Evolutionary conservation across 176 grass and related monocot species (phyloP).

Genomic region (Bolboschoenus planiculmis): DNA sequence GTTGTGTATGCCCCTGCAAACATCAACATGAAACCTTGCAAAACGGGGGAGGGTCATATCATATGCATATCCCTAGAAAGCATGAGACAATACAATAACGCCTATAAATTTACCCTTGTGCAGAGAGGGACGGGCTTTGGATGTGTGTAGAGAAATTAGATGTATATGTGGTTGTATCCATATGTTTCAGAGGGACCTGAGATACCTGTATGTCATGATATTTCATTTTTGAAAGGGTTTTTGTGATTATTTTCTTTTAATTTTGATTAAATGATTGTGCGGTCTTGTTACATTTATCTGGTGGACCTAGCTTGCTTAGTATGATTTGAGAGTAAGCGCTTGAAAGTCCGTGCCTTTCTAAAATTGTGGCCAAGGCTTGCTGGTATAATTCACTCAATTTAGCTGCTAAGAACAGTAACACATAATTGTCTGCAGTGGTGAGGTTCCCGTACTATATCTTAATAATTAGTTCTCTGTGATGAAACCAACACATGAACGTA

Average conservation of each 20-base stretch:
- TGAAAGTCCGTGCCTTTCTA: not conserved
- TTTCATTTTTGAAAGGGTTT: not conserved
- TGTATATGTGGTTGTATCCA: not conserved
- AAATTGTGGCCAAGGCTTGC: not conserved
- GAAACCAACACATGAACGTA: not conserved
- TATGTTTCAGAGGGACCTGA: not conserved
- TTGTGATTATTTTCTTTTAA: not conserved
- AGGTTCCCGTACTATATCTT: not conserved
- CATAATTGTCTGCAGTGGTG: not conserved
- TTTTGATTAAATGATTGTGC: not conserved
- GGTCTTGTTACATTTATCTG: not conserved
- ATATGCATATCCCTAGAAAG: not conserved
- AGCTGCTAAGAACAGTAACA: not conserved
- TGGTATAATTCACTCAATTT: not conserved
- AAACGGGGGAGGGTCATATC: no score
- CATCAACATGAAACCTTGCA: not conserved
- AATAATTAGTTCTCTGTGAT: not conserved
- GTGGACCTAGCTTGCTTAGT: not conserved
- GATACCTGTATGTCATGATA: not conserved
- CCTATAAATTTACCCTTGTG: not conserved
- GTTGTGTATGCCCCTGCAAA: not conserved
- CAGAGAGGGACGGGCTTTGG: not conserved
- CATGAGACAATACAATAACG: not conserved
- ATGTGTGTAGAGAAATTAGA: not conserved
- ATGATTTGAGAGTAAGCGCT: not conserved